A percentile compares a stretch with the other conserved stretches of the same genome.
Evolutionary conservation across 2,329 filamentous ascomycete genomes (phyloP).

Genomic region (Cryphonectria radicalis): DNA sequence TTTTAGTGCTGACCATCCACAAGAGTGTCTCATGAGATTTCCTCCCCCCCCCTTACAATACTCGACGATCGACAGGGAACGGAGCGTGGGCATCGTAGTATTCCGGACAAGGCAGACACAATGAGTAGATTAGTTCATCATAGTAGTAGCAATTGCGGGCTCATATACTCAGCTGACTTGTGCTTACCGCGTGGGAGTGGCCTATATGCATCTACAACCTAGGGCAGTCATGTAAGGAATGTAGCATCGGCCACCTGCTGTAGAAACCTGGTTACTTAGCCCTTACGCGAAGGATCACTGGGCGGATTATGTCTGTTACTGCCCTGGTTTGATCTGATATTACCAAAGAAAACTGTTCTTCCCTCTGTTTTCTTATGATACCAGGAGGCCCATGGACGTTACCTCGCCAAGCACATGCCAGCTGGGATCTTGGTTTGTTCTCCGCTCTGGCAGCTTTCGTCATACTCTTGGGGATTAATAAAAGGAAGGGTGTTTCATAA

Average conservation of each 20-base stretch:
- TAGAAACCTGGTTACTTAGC: not conserved
- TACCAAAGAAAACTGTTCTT: not conserved
- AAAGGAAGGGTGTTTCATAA: not conserved
- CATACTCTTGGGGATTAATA: not conserved
- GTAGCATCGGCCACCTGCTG: not conserved
- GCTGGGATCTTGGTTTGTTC: not conserved
- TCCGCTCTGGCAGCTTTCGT: not conserved
- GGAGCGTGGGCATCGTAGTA: not conserved
- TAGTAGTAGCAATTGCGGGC: not conserved
- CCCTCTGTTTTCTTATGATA: not conserved
- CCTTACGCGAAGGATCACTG: not conserved
- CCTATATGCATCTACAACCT: not conserved
- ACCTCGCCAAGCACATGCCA: not conserved
- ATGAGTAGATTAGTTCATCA: not conserved
- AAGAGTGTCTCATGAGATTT: not conserved
- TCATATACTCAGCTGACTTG: not conserved
- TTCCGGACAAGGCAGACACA: not conserved
- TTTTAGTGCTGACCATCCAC: not conserved
- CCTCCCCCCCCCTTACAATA: not conserved
- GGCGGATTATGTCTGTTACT: not conserved
- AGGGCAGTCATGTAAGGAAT: not conserved
- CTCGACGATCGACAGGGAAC: not conserved
- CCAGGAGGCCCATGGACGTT: not conserved
- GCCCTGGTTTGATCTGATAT: not conserved
- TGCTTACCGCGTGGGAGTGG: not conserved